phyloP scores from a whole-genome alignment of 75 land plant genomes.

The Pinus taeda region DNA sequence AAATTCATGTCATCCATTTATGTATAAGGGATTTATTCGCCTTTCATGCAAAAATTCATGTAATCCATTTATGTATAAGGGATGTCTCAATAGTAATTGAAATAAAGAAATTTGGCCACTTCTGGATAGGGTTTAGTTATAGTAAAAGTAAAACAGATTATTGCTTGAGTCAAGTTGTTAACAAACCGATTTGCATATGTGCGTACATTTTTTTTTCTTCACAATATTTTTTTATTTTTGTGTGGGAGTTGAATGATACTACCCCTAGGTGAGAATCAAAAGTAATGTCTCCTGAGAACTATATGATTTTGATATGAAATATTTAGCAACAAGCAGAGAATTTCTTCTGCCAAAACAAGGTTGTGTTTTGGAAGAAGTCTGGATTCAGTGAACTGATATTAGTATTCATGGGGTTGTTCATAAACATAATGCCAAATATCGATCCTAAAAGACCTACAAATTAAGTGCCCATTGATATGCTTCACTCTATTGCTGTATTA shows the following conservation, averaged over 20 bases:
- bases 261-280: not conserved
- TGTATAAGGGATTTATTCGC: too few relatives aligned
- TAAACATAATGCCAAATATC: too few relatives aligned
- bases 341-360: too few relatives aligned
- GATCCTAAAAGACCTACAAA: too few relatives aligned
- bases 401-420: too few relatives aligned
- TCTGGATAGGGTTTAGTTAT: not conserved
- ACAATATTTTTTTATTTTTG: not conserved
- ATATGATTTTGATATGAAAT: too few relatives aligned
- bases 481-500: too few relatives aligned
- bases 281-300: not conserved
- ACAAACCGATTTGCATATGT: not conserved
- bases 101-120: not conserved
- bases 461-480: too few relatives aligned
- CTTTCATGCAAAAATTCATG: too few relatives aligned
- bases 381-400: too few relatives aligned
- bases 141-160: not conserved
- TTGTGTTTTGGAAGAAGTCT: not conserved
- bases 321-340: too few relatives aligned
- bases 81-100: not conserved
- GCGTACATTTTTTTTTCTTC: not conserved
- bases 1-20: not conserved
- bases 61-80: not conserved
- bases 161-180: not conserved
- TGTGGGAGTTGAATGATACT: not conserved